phyloP scores from a whole-genome alignment of 1,284 basidiomycete genomes.

The Abortiporus biennis region DNA sequence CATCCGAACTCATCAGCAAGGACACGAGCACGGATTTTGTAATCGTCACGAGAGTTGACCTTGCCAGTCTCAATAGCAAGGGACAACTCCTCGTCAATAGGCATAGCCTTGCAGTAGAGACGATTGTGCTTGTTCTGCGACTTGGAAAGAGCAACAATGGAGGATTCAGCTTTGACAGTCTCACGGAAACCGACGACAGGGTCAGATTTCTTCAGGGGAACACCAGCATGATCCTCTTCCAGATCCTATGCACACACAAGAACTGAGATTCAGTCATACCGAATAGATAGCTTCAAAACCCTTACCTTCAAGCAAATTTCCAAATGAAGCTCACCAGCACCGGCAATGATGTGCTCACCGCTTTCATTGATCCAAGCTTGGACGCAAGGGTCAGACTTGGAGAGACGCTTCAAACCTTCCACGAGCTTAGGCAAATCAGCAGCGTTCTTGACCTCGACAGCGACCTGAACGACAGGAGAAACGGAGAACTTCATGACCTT shows the following conservation, averaged over 20 bases:
- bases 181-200: constrained; percentile 99
- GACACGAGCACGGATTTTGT: constrained; percentile 92
- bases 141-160: constrained; percentile 96
- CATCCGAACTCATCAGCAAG: constrained; percentile 97
- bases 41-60: constrained; percentile 92
- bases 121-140: constrained; percentile 99
- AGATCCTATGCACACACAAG: constrained; percentile 58
- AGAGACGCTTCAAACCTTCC: constrained; percentile 99
- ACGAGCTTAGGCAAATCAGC: constrained; percentile 99
- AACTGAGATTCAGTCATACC: background rate
- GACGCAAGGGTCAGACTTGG: constrained; percentile 99
- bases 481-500: constrained; percentile 99
- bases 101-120: constrained; percentile 90
- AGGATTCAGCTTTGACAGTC: constrained; percentile 95
- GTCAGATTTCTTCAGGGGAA: constrained; percentile 98
- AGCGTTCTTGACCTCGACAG: constrained; percentile 99
- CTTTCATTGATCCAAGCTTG: constrained; percentile 92
- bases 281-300: constrained; percentile 1
- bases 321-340: constrained; percentile 98
- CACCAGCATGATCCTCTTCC: constrained; percentile 99
- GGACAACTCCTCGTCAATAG: constrained; percentile 92
- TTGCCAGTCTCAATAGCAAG: constrained; percentile 89
- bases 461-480: constrained; percentile 98
- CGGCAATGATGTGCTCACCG: constrained; percentile 98
- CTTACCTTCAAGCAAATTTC: constrained; percentile 97